Evolutionary conservation across 768 basidiomycete species (phyloP).

Genomic region (Leucosporidium scottii): DNA sequence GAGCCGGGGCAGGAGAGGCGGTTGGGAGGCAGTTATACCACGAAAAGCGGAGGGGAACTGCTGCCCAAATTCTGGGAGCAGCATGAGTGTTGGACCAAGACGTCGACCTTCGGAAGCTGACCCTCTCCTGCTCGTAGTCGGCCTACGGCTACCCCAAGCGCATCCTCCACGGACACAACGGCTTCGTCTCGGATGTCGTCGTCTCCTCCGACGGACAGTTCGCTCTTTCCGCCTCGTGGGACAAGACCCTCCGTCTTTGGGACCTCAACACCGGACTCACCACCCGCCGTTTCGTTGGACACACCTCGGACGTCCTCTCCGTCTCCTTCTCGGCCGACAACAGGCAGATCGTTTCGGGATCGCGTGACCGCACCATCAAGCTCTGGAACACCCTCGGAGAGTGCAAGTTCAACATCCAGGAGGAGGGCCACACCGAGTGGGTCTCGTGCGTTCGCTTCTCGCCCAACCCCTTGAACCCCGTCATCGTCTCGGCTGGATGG

Average conservation of each 20-base stretch:
- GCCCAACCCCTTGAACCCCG: constrained; percentile 93
- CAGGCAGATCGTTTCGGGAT: constrained; percentile 97
- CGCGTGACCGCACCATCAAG: constrained; percentile 94
- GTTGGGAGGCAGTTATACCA: too few species aligned
- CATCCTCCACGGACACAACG: constrained; percentile 92
- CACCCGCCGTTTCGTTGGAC: constrained; percentile 94
- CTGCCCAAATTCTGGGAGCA: neutral
- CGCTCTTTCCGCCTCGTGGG: constrained; percentile 98
- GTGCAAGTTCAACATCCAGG: constrained; percentile 99
- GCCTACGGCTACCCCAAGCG: constrained; percentile 93
- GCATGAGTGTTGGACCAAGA: too few species aligned
- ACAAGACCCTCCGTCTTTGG: constrained; percentile 99
- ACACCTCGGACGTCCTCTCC: constrained; percentile 94
- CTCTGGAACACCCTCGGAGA: constrained; percentile 99
- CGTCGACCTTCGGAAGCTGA: neutral
- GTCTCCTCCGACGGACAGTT: constrained; percentile 81
- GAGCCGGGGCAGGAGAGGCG: neutral
- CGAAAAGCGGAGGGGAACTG: too few species aligned
- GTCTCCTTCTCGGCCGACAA: constrained; percentile 99
- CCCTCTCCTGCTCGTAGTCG: constrained; percentile 48
- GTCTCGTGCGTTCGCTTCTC: constrained; percentile 99
- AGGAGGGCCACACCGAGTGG: constrained; percentile 98
- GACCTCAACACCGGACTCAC: constrained; percentile 96
- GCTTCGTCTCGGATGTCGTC: constrained; percentile 35
- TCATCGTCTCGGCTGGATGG: constrained; percentile 98